phyloP scores from a whole-genome alignment of 2,329 filamentous ascomycete genomes.

The Nigrospora oryzae region DNA sequence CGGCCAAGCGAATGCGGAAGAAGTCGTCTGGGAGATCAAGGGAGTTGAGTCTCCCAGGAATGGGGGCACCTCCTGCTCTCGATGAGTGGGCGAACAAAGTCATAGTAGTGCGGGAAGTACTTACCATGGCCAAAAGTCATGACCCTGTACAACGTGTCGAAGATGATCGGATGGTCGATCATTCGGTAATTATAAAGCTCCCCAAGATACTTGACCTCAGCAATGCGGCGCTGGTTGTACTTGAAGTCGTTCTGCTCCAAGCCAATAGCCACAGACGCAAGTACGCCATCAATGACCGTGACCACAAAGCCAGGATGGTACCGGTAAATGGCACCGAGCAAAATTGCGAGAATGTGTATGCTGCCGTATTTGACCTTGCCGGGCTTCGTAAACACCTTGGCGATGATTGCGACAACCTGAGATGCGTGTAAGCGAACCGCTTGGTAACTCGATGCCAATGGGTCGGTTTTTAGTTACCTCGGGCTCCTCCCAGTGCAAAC shows the following conservation, averaged over 20 bases:
- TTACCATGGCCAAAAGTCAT: constrained; percentile 81
- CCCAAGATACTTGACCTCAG: constrained; percentile 91
- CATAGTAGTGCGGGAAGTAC: constrained; percentile 12
- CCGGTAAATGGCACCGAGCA: constrained; percentile 79
- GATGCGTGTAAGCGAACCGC: constrained; percentile 9
- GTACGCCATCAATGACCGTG: constrained; percentile 80
- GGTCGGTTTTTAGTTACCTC: constrained; percentile 46
- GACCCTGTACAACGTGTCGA: constrained; percentile 91
- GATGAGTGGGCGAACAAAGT: constrained; percentile 7
- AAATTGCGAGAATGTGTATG: constrained; percentile 84
- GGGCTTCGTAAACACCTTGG: constrained; percentile 92
- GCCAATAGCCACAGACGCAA: constrained; percentile 81
- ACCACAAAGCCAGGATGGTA: constrained; percentile 91
- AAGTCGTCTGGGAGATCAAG: constrained; percentile 90
- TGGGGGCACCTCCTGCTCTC: constrained; percentile 61
- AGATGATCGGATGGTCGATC: constrained; percentile 90
- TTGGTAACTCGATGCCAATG: constrained; percentile 1
- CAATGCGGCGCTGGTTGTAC: constrained; percentile 88
- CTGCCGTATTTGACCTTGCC: constrained; percentile 97
- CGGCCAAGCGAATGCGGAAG: constrained; percentile 86
- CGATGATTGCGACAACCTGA: constrained; percentile 64
- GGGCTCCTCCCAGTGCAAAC: constrained; percentile 93
- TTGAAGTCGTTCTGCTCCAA: constrained; percentile 96
- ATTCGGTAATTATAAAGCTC: constrained; percentile 98
- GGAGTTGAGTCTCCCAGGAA: constrained; percentile 66